A percentile compares a stretch with the other conserved stretches of the same genome.
phyloP scores from a whole-genome alignment of 2,329 filamentous ascomycete genomes.

The Gyromitra esculenta region DNA sequence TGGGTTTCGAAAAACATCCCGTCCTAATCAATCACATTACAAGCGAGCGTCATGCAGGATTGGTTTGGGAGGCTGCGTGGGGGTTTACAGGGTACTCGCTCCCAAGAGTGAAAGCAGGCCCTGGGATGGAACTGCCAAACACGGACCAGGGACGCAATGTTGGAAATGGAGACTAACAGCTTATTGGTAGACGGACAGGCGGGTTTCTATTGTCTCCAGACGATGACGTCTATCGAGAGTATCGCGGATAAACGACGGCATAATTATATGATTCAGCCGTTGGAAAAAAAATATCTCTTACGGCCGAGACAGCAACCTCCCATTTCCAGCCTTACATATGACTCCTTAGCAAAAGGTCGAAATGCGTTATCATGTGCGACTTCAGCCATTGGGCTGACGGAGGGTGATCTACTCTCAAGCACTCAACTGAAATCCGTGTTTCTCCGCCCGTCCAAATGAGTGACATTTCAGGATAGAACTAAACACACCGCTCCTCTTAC shows the following conservation, averaged over 20 bases:
- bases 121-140: conserved; percentile 10
- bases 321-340: background rate
- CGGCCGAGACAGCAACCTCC: background rate
- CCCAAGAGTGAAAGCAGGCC: conserved; percentile 8
- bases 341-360: background rate
- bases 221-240: background rate
- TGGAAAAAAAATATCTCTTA: conserved; percentile 1
- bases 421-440: background rate
- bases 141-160: conserved; percentile 2
- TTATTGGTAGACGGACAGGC: background rate
- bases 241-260: background rate
- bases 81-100: background rate
- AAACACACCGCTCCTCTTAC: background rate
- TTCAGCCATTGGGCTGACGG: too few species aligned
- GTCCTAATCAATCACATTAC: background rate
- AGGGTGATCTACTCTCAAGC: background rate
- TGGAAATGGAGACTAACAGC: background rate
- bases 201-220: background rate
- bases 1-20: conserved; percentile 2
- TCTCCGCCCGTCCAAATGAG: background rate
- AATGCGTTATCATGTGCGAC: too few species aligned
- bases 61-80: background rate
- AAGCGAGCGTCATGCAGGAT: conserved; percentile 1
- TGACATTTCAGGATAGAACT: background rate
- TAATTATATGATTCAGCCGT: background rate